Base-by-base conservation (phyloP, 164 flowering plant genomes). In the Protea cynaroides region DNA sequence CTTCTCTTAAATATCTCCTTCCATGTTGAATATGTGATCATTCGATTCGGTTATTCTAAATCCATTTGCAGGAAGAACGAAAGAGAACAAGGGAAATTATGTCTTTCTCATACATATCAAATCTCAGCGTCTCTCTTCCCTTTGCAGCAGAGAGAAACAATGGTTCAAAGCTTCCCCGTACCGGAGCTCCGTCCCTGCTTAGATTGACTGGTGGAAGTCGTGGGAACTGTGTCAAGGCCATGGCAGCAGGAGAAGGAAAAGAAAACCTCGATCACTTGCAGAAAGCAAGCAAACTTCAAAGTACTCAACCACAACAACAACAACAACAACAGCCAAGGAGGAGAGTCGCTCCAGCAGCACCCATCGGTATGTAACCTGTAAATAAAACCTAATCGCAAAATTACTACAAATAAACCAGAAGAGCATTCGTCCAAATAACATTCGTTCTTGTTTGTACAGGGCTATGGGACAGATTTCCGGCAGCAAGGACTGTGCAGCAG, bases 401-500 rank as follows among this genome's bases (percentile, higher is more conserved):
- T n/a, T n/a, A n/a, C n/a, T n/a, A n/a, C n/a, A n/a, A n/a, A n/a
- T n/a, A n/a, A n/a, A n/a, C n/a, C n/a, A n/a, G n/a, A n/a, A n/a
- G n/a, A n/a, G n/a, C n/a, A n/a, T n/a, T n/a, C n/a, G n/a, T n/a
- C n/a, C n/a, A n/a, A n/a, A n/a, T n/a, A n/a, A n/a, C n/a, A n/a
- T n/a, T n/a, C n/a, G n/a, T n/a, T n/a, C n/a, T n/a, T 58, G 18
- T 37, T n/a, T 17, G 6, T 8, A 51, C 79, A 88, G 94, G 90
- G 54, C 56, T 85, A 43, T 88, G 89, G 92, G 94, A 90, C 61
- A 70, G 90, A 50, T 91, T 83, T 65, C 95, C 95, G 10, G 74
- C 84, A n/a, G 91, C 91, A 10, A 82, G 85, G 52, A 83, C 94
- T 29, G 81, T 90, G 62, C 86, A 87, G 56, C 94, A 90, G 65